These are phyloP conservation scores for Plasmodium fragile DNA, from an alignment of 169 alveolate species.

Conservation along the genomic window DNA sequence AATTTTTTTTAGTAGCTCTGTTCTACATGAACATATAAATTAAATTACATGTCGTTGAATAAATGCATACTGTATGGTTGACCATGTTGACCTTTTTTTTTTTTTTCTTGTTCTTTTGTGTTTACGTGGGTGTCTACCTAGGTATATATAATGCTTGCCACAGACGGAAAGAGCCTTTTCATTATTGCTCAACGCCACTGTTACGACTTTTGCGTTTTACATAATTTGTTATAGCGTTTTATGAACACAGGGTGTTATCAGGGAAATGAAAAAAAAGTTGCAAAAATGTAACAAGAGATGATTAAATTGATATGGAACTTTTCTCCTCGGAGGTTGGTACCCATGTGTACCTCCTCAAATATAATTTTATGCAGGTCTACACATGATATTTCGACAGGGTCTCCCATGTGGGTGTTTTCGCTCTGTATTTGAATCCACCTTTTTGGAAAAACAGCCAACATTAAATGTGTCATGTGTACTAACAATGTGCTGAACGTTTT, in stretches of 20 bases:
- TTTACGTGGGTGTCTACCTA: neutral
- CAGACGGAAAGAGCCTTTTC: neutral
- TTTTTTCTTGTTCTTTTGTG: neutral
- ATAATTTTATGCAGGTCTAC: neutral
- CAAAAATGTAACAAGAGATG: neutral
- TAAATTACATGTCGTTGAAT: neutral
- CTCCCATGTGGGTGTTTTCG: neutral
- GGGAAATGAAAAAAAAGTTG: neutral
- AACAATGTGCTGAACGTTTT: neutral
- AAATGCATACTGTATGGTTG: neutral
- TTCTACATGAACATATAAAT: neutral
- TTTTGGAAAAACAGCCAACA: neutral
- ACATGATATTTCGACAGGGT: neutral
- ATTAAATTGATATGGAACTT: neutral
- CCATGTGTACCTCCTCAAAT: neutral
- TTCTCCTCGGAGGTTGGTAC: neutral
- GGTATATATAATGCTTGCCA: neutral
- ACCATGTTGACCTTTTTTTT: neutral
- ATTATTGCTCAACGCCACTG: neutral
- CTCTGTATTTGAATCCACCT: neutral
- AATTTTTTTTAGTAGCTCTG: neutral
- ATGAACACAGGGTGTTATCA: neutral
- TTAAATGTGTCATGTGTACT: neutral
- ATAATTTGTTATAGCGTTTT: neutral
- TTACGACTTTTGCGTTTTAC: neutral